Base-by-base conservation (phyloP, 116 monocot genomes). In the Zostera marina region DNA sequence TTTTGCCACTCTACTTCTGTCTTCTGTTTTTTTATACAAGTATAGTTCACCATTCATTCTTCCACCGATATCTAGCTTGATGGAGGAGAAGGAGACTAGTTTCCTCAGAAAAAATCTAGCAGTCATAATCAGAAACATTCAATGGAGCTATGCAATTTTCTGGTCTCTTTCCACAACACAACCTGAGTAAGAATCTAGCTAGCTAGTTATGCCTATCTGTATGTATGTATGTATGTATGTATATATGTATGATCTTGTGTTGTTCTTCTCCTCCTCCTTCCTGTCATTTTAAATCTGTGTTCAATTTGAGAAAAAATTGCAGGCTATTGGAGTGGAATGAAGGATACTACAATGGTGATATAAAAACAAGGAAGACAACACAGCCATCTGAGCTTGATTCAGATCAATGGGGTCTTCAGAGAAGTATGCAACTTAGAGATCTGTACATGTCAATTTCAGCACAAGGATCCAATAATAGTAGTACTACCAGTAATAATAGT, bases 121-220 rank as follows among this genome's bases (percentile, higher is more conserved):
- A 39, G 79, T 73, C 26, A 57, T 74, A 25, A 71, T 79, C 2
- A 74, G 72, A 56, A 68, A 56, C 41, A 72, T 79, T 22, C 75
- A 79, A 49, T 87, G 87, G 87, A 87, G 70, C 24, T 82, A 87
- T 63, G 87, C 76, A 8, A 76, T 87, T 32, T 81, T 87, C 68
- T 87, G 87, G 82, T 71, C 71, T 25, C 42, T 56, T 25, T 79
- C 87, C 22, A 55, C 44, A 20, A 63, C 68, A 7, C 73, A 76
- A 16, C 64, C 41, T 53, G 76, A 75, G 86, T 86, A 78, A 58
- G 59, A 5, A 22, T 19, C 19, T 54, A 23, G 7, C 12, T 11
- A 20, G 11, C 40, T 11, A 2, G 38, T 25, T 24, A 7, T 49
- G n/a, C n/a, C n/a, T n/a, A n/a, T n/a, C n/a, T n/a, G n/a, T n/a